Conservation (phyloP, 2,329 filamentous ascomycete species). For the Sporothrix luriei region DNA sequence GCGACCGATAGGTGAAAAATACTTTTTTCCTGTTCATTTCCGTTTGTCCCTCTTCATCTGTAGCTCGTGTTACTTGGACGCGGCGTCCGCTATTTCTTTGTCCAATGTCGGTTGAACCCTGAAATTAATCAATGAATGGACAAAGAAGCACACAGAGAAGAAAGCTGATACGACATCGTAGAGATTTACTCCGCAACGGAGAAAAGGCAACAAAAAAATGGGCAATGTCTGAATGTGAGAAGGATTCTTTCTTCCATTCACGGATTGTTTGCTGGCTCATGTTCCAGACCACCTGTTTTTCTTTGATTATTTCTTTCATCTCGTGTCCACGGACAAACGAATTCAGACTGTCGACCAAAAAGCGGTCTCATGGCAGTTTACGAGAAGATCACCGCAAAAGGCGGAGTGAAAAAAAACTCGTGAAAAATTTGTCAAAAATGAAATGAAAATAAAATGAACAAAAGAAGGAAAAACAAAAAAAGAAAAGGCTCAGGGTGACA, state of each 20-base stretch:
- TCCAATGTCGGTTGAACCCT: not conserved
- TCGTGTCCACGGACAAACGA: not conserved
- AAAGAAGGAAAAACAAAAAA: not conserved
- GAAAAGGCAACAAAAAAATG: not conserved
- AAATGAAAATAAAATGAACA: not conserved
- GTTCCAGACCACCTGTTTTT: not conserved
- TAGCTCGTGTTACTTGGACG: not conserved
- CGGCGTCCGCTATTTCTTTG: not conserved
- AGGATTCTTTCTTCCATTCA: not conserved
- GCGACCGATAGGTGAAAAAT: slow-evolving; percentile 1
- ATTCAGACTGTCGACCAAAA: not conserved
- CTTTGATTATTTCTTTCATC: not conserved
- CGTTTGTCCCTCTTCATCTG: not conserved
- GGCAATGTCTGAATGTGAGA: not conserved
- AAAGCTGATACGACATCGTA: not conserved
- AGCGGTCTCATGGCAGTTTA: not conserved
- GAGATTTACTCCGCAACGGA: too few relatives aligned
- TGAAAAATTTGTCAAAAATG: not conserved
- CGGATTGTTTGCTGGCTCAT: not conserved
- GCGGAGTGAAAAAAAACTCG: not conserved
- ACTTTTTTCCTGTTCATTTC: not conserved
- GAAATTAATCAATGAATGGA: not conserved
- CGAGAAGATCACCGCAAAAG: not conserved
- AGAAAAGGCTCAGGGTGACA: slow-evolving; percentile 4
- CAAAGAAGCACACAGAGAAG: slow-evolving; percentile 2